Evolutionary conservation across 2,329 filamentous ascomycete genomes (phyloP).

Genomic region (Fusarium acutatum): DNA sequence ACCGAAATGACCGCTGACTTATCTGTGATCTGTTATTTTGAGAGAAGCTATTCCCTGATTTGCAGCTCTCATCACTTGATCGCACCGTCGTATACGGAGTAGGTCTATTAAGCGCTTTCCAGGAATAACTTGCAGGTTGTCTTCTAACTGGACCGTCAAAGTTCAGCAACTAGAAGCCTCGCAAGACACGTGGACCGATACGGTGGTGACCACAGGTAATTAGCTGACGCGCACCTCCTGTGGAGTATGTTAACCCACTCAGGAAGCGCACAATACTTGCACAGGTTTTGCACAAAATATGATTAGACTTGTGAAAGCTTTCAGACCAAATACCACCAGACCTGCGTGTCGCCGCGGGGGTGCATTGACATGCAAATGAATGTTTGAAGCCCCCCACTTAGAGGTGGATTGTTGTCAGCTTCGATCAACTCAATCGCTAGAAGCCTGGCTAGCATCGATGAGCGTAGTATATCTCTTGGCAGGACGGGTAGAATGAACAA

Average conservation of each 20-base stretch:
- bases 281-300: constrained; percentile 7
- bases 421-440: constrained; percentile 1
- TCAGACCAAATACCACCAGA: background rate
- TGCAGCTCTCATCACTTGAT: background rate
- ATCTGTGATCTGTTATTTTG: background rate
- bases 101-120: background rate
- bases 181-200: constrained; percentile 28
- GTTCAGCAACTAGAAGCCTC: constrained; percentile 2
- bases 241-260: background rate
- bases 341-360: background rate
- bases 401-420: background rate
- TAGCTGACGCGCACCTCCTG: constrained; percentile 20
- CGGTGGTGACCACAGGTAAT: background rate
- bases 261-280: background rate
- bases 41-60: background rate
- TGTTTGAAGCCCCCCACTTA: constrained; percentile 14
- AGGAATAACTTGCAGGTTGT: background rate
- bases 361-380: constrained; percentile 36
- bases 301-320: constrained; percentile 9
- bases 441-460: background rate
- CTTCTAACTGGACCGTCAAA: constrained; percentile 6
- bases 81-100: background rate
- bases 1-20: constrained; percentile 8
- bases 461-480: background rate
- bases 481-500: background rate